phyloP scores from a whole-genome alignment of 768 basidiomycete genomes.

The Tulasnella sp. region DNA sequence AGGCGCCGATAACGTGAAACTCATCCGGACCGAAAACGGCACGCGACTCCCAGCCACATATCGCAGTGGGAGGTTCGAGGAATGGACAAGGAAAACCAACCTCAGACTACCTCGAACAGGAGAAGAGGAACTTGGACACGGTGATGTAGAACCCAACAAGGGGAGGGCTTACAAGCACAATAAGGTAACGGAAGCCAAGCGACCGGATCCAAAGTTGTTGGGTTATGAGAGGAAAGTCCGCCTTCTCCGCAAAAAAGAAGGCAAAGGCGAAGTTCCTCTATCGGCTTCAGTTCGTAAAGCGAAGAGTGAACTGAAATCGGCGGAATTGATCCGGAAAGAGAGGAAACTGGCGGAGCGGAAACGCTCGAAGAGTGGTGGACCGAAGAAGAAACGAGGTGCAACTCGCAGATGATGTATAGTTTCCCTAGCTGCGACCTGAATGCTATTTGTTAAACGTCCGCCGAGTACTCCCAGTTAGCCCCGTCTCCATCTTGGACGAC shows the following conservation, averaged over 20 bases:
- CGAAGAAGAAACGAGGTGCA: constrained; percentile 20
- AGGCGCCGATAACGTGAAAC: constrained; percentile 87
- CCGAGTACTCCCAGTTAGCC: constrained; percentile 53
- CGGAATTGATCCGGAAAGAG: constrained; percentile 74
- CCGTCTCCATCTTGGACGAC: constrained; percentile 46
- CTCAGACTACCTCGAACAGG: constrained; percentile 70
- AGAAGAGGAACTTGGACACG: constrained; percentile 48
- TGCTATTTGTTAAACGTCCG: neutral
- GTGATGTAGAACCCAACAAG: constrained; percentile 23
- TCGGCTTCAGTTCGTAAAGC: constrained; percentile 35
- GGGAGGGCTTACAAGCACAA: constrained; percentile 63
- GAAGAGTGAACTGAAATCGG: constrained; percentile 75
- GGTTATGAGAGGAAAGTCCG: constrained; percentile 66
- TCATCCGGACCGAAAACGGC: constrained; percentile 88
- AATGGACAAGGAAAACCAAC: constrained; percentile 79
- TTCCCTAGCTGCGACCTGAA: neutral
- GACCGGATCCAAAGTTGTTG: constrained; percentile 58
- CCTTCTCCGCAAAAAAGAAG: constrained; percentile 46
- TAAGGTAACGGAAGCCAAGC: constrained; percentile 51
- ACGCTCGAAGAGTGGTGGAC: constrained; percentile 72
- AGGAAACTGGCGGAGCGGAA: constrained; percentile 54
- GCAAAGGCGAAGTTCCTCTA: constrained; percentile 19
- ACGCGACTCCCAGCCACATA: constrained; percentile 83
- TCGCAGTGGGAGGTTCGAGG: constrained; percentile 86
- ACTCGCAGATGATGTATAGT: neutral